Percentiles rank a stretch among this genome's conserved stretches.
Evolutionary conservation across 1,139 yeast genomes (phyloP).

Genomic region (Saccharomycopsis hybrid): DNA sequence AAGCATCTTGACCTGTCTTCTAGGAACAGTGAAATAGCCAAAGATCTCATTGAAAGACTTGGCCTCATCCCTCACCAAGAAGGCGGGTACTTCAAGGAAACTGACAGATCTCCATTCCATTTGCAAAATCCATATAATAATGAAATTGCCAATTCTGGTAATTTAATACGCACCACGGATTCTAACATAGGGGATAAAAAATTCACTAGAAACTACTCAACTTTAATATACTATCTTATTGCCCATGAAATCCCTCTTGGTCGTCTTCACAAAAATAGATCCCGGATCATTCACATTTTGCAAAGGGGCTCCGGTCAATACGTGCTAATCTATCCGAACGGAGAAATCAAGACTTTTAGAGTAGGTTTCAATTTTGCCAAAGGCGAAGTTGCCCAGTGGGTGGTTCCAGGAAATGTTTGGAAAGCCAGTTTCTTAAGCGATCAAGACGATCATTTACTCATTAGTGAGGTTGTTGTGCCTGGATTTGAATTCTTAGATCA

Average conservation of each 20-base stretch:
- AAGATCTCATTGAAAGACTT: conserved; percentile 28
- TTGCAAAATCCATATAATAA: conserved; percentile 33
- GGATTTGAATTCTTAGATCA: conserved; percentile 49
- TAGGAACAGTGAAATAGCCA: conserved; percentile 22
- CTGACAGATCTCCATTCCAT: conserved; percentile 39
- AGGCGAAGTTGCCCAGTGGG: conserved; percentile 48
- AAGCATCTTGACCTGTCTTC: neutral
- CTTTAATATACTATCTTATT: conserved; percentile 41
- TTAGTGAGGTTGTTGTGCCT: conserved; percentile 49
- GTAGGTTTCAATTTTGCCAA: conserved; percentile 39
- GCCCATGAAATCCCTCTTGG: conserved; percentile 42
- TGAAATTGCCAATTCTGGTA: neutral
- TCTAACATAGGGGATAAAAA: conserved; percentile 5
- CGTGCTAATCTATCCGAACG: conserved; percentile 42
- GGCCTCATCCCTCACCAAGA: conserved; percentile 36
- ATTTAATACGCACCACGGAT: neutral
- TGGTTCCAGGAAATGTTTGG: conserved; percentile 48
- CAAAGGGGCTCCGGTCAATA: conserved; percentile 46
- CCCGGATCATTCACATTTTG: conserved; percentile 43
- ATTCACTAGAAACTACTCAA: conserved; percentile 34
- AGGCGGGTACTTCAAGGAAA: conserved; percentile 46
- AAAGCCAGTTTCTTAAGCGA: conserved; percentile 42
- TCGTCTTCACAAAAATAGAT: conserved; percentile 38
- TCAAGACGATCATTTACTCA: conserved; percentile 35
- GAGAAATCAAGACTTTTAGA: conserved; percentile 36